Evolutionary conservation across 352 stramenopile genomes (phyloP).

Genomic region (Phytophthora niederhauseri): DNA sequence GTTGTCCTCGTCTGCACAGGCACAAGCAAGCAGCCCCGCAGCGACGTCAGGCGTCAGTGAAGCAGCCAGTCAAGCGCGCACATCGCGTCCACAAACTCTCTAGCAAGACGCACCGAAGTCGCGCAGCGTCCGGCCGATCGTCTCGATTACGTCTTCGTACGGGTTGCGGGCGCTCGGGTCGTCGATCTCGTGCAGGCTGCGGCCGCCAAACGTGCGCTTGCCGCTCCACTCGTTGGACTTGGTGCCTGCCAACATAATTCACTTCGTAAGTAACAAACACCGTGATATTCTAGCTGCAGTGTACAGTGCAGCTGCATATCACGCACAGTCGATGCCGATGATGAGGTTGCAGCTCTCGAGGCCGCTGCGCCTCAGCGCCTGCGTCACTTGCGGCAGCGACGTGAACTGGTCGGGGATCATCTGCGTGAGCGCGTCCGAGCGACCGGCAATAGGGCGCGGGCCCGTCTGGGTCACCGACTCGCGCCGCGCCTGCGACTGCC

Average conservation of each 20-base stretch:
- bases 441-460: conserved; percentile 36
- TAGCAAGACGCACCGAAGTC: conserved; percentile 63
- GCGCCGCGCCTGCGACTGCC: conserved; percentile 7
- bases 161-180: conserved; percentile 56
- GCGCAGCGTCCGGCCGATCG: conserved; percentile 67
- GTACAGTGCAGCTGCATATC: no score
- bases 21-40: conserved; percentile 1
- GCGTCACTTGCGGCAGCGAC: conserved; percentile 68
- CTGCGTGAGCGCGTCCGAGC: conserved; percentile 29
- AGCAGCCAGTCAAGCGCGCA: conserved; percentile 1
- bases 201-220: conserved; percentile 77
- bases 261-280: neutral
- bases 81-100: neutral
- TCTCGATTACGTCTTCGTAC: conserved; percentile 89
- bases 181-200: conserved; percentile 72
- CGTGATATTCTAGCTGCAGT: neutral
- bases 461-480: conserved; percentile 43
- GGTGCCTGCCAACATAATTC: conserved; percentile 54
- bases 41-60: neutral
- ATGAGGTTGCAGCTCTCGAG: conserved; percentile 90
- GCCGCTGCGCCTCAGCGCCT: conserved; percentile 70
- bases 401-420: conserved; percentile 81
- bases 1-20: conserved; percentile 79
- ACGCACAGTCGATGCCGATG: conserved; percentile 86
- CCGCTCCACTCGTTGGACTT: conserved; percentile 92